Evolutionary conservation across 140 eudicot species (phyloP).

Genomic region (Oenanthe javanica): DNA sequence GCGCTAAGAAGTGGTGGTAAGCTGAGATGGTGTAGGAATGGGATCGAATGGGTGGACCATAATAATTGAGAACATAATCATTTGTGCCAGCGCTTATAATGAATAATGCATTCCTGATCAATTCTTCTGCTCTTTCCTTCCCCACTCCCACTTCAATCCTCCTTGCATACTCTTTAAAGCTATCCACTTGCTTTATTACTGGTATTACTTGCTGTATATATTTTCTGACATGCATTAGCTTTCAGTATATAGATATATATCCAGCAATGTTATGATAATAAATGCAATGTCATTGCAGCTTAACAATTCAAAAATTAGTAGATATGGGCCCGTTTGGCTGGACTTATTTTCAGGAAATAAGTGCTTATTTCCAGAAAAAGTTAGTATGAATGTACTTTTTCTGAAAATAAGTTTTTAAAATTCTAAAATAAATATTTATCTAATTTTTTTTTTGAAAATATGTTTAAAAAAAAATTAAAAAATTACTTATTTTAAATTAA

Average conservation of each 20-base stretch:
- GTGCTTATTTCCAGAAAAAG: too few relatives aligned
- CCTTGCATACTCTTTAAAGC: conserved; percentile 60
- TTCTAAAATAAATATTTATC: too few relatives aligned
- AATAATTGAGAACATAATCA: conserved; percentile 55
- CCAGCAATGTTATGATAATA: neutral
- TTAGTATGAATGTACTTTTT: too few relatives aligned
- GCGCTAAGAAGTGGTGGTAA: conserved; percentile 36
- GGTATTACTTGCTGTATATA: conserved; percentile 47
- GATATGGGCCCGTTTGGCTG: too few relatives aligned
- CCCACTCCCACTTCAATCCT: conserved; percentile 52
- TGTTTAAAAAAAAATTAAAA: too few relatives aligned
- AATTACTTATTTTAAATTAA: too few relatives aligned
- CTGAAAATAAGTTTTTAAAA: too few relatives aligned
- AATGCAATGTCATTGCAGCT: neutral
- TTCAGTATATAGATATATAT: too few relatives aligned
- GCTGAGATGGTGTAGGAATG: conserved; percentile 24
- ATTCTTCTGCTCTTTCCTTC: conserved; percentile 22
- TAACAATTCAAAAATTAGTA: neutral
- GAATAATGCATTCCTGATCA: conserved; percentile 32
- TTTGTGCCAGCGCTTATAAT: conserved; percentile 70
- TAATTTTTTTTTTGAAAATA: too few relatives aligned
- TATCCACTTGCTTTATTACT: conserved; percentile 43
- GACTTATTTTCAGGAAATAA: too few relatives aligned
- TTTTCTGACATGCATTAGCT: neutral
- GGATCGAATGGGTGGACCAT: conserved; percentile 27